Evolutionary conservation across 805 yeast genomes (phyloP).

Genomic region (Maudiozyma turicensis): DNA sequence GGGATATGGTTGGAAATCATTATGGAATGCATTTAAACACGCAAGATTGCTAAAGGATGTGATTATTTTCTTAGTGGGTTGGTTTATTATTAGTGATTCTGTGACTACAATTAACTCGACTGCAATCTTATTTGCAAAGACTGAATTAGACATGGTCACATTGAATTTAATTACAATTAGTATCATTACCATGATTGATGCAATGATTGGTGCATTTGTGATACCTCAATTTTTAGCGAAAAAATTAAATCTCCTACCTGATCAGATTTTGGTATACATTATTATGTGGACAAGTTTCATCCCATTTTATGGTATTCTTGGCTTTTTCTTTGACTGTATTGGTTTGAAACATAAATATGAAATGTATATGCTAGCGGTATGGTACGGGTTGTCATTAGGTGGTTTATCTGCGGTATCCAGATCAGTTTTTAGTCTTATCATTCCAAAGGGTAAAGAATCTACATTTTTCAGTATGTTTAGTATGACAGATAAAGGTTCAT

Average conservation of each 20-base stretch:
- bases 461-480: conserved; percentile 68
- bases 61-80: conserved; percentile 53
- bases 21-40: conserved; percentile 45
- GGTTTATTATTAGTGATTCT: conserved; percentile 72
- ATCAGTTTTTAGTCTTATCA: conserved; percentile 55
- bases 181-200: conserved; percentile 54
- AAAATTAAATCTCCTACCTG: conserved; percentile 35
- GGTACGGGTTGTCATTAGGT: conserved; percentile 72
- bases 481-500: conserved; percentile 73
- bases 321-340: conserved; percentile 43
- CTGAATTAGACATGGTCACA: conserved; percentile 60
- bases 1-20: conserved; percentile 52
- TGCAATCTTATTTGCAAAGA: conserved; percentile 65
- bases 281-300: conserved; percentile 55
- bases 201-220: conserved; percentile 54
- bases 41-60: conserved; percentile 57
- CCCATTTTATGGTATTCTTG: conserved; percentile 63
- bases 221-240: conserved; percentile 39
- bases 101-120: conserved; percentile 72
- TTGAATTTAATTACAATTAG: conserved; percentile 57
- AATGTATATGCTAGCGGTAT: conserved; percentile 56
- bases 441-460: conserved; percentile 68
- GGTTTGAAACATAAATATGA: conserved; percentile 59
- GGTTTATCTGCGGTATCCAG: conserved; percentile 63
- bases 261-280: conserved; percentile 40